phyloP scores from a whole-genome alignment of 1,139 yeast species.

The Suhomyces choctaworum region DNA sequence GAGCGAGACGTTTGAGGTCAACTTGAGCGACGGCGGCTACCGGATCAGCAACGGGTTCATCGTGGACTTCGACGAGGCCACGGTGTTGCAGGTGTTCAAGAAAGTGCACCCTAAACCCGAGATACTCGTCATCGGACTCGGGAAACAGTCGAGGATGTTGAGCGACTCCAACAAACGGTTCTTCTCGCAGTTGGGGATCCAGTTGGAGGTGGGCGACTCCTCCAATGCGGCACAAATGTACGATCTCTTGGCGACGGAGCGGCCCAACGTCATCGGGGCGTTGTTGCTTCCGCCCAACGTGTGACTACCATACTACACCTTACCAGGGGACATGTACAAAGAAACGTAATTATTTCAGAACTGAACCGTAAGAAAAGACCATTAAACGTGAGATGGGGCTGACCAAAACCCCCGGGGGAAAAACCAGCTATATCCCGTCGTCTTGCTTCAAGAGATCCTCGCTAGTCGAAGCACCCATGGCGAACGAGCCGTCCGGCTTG shows the following conservation, averaged over 20 bases:
- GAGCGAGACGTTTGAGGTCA: constrained; percentile 63
- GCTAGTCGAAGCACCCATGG: constrained; percentile 5
- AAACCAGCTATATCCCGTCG: too few species aligned
- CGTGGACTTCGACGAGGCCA: constrained; percentile 38
- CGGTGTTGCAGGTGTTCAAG: constrained; percentile 50
- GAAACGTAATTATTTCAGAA: background rate
- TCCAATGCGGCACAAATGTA: constrained; percentile 66
- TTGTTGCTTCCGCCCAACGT: constrained; percentile 70
- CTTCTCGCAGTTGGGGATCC: constrained; percentile 62
- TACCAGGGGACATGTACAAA: constrained; percentile 3
- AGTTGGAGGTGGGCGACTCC: constrained; percentile 67
- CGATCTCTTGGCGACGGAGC: constrained; percentile 76
- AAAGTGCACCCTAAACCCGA: constrained; percentile 78
- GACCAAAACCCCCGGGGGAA: too few species aligned
- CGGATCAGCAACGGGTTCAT: constrained; percentile 44
- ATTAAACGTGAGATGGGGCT: too few species aligned
- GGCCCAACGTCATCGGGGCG: constrained; percentile 72
- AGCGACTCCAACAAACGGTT: constrained; percentile 52
- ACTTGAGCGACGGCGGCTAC: constrained; percentile 41
- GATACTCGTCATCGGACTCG: constrained; percentile 68
- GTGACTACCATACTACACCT: constrained; percentile 20
- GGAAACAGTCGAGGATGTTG: constrained; percentile 61
- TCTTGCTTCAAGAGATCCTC: constrained; percentile 10
- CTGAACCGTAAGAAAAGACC: background rate
- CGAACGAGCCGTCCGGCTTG: constrained; percentile 7